Conservation (phyloP, 2,329 filamentous ascomycete genomes). For the Fusarium citri region DNA sequence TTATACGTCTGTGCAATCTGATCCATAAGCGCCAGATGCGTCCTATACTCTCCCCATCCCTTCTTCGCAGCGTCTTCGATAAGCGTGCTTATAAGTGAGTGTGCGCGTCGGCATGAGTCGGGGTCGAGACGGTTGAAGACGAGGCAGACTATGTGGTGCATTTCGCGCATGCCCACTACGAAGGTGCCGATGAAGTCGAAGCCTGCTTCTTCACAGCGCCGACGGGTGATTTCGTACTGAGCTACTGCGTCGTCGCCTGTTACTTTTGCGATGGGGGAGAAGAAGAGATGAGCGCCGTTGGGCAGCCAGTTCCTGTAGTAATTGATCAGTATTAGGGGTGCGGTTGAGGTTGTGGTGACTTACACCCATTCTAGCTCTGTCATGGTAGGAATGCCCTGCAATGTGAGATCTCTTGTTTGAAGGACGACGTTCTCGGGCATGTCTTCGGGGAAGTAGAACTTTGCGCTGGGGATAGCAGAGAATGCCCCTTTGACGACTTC, state of each 20-base stretch:
- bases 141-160: constrained; percentile 36
- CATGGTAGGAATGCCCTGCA: constrained; percentile 33
- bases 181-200: constrained; percentile 40
- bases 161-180: constrained; percentile 33
- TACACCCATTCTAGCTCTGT: constrained; percentile 42
- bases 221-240: constrained; percentile 25
- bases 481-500: constrained; percentile 31
- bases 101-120: constrained; percentile 26
- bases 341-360: not conserved
- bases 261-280: constrained; percentile 41
- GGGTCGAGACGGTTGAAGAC: constrained; percentile 27
- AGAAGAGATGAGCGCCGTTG: constrained; percentile 40
- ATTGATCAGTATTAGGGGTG: not conserved
- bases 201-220: constrained; percentile 33
- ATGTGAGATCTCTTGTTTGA: constrained; percentile 25
- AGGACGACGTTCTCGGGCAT: constrained; percentile 34
- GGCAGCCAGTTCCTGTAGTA: constrained; percentile 24
- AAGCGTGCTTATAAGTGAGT: constrained; percentile 13
- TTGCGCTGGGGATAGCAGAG: constrained; percentile 33
- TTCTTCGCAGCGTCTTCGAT: constrained; percentile 29
- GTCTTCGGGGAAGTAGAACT: constrained; percentile 40
- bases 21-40: constrained; percentile 33
- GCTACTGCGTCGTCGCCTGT: constrained; percentile 29
- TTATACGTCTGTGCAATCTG: constrained; percentile 35
- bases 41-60: constrained; percentile 38